Conservation (phyloP, 805 yeast species). For the Teunomyces pallodes region DNA sequence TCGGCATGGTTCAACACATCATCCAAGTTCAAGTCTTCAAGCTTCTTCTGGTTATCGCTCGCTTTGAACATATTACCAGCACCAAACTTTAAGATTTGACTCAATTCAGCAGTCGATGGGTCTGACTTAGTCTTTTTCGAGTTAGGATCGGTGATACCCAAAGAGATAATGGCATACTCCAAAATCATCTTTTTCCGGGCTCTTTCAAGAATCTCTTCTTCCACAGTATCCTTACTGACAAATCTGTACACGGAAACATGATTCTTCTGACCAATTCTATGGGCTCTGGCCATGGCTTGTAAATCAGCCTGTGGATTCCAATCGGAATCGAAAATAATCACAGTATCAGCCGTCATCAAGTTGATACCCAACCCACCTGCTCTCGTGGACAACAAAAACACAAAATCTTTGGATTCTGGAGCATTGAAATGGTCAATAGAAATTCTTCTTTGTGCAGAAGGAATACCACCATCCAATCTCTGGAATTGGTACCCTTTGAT, state of each 20-base stretch:
- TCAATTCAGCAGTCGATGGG: conserved; percentile 79
- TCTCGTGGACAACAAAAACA: conserved; percentile 85
- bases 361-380: conserved; percentile 99
- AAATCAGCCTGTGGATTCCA: conserved; percentile 99
- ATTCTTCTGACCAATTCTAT: conserved; percentile 98
- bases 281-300: conserved; percentile 99
- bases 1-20: conserved; percentile 96
- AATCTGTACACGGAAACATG: conserved; percentile 97
- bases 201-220: conserved; percentile 93
- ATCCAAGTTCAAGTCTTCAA: conserved; percentile 92
- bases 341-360: conserved; percentile 98
- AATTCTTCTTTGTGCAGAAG: conserved; percentile 88
- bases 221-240: conserved; percentile 97
- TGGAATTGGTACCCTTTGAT: conserved; percentile 88
- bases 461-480: conserved; percentile 93
- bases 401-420: conserved; percentile 88
- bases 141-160: conserved; percentile 85
- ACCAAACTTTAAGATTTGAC: conserved; percentile 94
- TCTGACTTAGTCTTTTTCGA: conserved; percentile 58
- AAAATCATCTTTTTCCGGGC: conserved; percentile 98
- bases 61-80: conserved; percentile 98
- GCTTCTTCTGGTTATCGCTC: conserved; percentile 89
- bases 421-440: conserved; percentile 97
- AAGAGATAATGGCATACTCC: conserved; percentile 94
- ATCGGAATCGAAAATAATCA: conserved; percentile 94